phyloP scores from a whole-genome alignment of 108 stramenopile genomes.

The Epipyxis sp. region DNA sequence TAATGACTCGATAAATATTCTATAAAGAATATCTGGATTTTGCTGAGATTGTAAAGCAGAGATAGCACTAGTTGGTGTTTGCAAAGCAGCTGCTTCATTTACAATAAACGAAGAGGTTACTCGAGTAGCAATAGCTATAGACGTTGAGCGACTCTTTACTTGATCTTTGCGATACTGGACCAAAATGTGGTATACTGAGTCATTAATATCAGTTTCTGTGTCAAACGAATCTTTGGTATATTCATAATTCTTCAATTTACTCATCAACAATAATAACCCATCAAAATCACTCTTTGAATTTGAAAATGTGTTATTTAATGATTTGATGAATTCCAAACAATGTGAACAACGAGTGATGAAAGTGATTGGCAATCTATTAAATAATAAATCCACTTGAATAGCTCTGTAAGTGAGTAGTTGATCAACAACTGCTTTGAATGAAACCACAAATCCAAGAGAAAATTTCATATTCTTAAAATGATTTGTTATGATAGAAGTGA shows the following conservation, averaged over 20 bases:
- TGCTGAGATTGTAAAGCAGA: no score
- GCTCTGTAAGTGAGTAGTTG: background rate
- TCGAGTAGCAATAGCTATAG: no score
- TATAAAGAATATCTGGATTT: background rate
- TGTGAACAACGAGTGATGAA: conserved; percentile 5
- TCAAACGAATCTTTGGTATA: conserved; percentile 21
- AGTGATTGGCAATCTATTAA: background rate
- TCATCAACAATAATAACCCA: background rate
- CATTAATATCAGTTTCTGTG: conserved; percentile 3
- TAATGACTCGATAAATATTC: background rate
- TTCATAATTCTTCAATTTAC: conserved; percentile 9
- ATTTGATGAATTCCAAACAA: conserved; percentile 1
- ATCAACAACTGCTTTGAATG: background rate
- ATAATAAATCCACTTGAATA: background rate
- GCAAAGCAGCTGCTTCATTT: background rate
- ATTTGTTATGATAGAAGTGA: background rate
- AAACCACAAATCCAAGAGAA: background rate
- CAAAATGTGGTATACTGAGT: conserved; percentile 3
- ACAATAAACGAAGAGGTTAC: no score
- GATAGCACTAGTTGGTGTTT: no score
- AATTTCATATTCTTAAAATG: background rate
- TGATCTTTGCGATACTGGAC: no score
- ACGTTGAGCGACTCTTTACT: no score
- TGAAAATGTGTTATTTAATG: background rate
- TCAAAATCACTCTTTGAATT: background rate